These are phyloP conservation scores for Didymella glomerata DNA, from an alignment of 2,329 filamentous ascomycete species.

Conservation along the genomic window DNA sequence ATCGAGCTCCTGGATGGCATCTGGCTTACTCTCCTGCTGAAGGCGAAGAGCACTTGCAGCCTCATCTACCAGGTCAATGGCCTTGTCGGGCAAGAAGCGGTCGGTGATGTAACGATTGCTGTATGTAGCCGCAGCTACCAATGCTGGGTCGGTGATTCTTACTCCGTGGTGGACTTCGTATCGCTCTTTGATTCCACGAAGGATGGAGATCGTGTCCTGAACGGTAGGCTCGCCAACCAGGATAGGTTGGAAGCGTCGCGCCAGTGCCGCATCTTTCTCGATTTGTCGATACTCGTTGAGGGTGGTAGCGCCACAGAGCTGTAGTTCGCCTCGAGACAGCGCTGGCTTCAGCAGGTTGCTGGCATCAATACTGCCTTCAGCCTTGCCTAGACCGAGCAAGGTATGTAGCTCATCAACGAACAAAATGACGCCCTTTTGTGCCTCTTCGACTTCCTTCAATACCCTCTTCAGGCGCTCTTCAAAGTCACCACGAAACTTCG, in stretches of 20 bases:
- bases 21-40: conserved; percentile 96
- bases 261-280: conserved; percentile 94
- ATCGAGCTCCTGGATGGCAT: conserved; percentile 90
- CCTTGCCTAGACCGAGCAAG: conserved; percentile 89
- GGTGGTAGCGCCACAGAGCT: conserved; percentile 95
- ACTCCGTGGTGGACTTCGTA: conserved; percentile 98
- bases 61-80: conserved; percentile 96
- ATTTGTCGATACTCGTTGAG: conserved; percentile 91
- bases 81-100: conserved; percentile 94
- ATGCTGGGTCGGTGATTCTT: conserved; percentile 87
- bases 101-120: conserved; percentile 98
- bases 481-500: conserved; percentile 95
- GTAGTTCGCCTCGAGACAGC: conserved; percentile 88
- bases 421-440: conserved; percentile 87
- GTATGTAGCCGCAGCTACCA: conserved; percentile 90
- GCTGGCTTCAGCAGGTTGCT: conserved; percentile 95
- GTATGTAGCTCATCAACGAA: conserved; percentile 97
- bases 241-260: conserved; percentile 92
- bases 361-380: conserved; percentile 95
- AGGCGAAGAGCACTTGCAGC: conserved; percentile 88
- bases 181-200: conserved; percentile 95
- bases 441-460: conserved; percentile 87
- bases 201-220: conserved; percentile 91
- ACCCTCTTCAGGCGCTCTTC: conserved; percentile 93
- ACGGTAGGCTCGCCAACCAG: conserved; percentile 91